A percentile compares a stretch with the other conserved stretches of the same genome.
These are phyloP conservation scores for Trifolium fragiferum DNA, from an alignment of 306 rosid genomes.

Conservation along the genomic window DNA sequence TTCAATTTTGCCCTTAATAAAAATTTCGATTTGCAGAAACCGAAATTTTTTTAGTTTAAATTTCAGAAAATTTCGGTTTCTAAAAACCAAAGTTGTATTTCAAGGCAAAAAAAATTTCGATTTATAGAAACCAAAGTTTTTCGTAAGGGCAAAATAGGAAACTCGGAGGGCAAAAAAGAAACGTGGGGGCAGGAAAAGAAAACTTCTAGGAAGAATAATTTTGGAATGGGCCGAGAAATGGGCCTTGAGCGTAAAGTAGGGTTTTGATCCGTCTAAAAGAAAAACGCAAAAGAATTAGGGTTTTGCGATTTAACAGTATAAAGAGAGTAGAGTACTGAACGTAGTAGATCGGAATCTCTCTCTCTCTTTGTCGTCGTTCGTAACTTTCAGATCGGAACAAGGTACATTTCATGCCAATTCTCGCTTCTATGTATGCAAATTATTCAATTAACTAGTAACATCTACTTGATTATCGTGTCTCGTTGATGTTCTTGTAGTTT, in stretches of 20 bases:
- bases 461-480: background rate
- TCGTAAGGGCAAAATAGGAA: no score
- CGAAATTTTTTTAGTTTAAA: no score
- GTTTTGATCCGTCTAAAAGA: conserved; percentile 18
- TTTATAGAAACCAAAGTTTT: no score
- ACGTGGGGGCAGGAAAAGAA: no score
- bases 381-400: background rate
- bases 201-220: background rate
- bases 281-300: conserved; percentile 35
- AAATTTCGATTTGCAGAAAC: no score
- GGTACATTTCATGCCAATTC: background rate
- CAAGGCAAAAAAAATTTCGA: no score
- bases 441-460: background rate
- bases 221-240: background rate
- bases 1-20: no score
- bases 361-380: no score
- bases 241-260: conserved; percentile 18
- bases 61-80: no score
- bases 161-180: no score
- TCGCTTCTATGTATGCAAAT: background rate
- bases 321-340: background rate
- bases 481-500: background rate
- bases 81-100: no score
- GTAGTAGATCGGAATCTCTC: background rate
- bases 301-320: conserved; percentile 42